Conservation (phyloP, 2,329 filamentous ascomycete genomes). For the Fusarium pseudoanthophilum region DNA sequence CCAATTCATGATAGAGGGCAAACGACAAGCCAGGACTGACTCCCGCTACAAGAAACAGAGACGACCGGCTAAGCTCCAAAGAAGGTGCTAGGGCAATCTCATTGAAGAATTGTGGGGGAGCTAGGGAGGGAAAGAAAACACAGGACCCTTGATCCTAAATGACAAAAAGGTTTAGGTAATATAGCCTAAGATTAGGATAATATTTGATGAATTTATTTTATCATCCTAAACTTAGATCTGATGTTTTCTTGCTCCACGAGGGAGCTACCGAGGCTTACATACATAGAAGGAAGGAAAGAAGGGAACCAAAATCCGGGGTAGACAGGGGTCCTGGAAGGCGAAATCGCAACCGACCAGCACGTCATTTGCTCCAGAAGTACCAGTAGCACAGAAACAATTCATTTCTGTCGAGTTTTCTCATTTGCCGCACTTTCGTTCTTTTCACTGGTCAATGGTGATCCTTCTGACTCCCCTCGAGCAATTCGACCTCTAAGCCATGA, state of each 20-base stretch:
- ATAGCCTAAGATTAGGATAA: too few relatives aligned
- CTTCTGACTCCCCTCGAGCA: neutral
- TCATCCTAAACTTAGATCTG: too few relatives aligned
- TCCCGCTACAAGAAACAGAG: neutral
- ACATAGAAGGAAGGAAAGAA: neutral
- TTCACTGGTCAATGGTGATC: neutral
- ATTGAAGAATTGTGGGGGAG: neutral
- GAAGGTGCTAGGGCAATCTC: neutral
- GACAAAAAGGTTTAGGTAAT: too few relatives aligned
- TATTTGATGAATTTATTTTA: too few relatives aligned
- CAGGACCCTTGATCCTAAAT: too few relatives aligned
- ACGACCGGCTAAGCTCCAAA: neutral
- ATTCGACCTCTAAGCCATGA: slow-evolving; percentile 14
- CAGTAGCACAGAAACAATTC: neutral
- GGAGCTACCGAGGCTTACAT: slow-evolving; percentile 1
- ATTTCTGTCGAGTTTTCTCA: neutral
- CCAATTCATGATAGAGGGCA: neutral
- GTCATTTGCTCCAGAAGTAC: slow-evolving; percentile 18
- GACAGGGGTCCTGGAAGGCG: slow-evolving; percentile 23
- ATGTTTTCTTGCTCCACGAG: too few relatives aligned
- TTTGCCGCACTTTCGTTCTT: slow-evolving; percentile 11
- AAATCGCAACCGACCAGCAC: slow-evolving; percentile 37
- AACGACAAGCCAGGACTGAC: neutral
- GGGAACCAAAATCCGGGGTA: slow-evolving; percentile 29
- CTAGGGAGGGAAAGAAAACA: neutral